Evolutionary conservation across 2,329 filamentous ascomycete genomes (phyloP).

Genomic region (Talaromyces pinophilus): DNA sequence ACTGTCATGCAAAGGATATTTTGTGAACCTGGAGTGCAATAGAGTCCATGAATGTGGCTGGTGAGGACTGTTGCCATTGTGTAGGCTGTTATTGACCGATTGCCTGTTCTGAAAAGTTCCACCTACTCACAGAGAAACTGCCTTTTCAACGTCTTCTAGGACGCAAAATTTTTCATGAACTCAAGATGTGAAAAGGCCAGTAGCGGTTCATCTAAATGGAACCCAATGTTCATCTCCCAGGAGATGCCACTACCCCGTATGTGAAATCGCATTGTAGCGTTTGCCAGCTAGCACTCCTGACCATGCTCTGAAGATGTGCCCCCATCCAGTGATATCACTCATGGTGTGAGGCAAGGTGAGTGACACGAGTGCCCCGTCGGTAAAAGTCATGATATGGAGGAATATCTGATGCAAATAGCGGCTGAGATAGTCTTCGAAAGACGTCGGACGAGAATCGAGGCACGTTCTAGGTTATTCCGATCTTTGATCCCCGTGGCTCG

Average conservation of each 20-base stretch:
- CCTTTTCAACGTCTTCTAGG: too few relatives aligned
- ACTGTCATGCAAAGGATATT: not conserved
- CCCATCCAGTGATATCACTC: constrained; percentile 1
- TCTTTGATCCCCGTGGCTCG: too few relatives aligned
- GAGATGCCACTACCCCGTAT: not conserved
- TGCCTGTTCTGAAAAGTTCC: too few relatives aligned
- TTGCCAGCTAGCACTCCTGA: not conserved
- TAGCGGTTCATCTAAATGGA: too few relatives aligned
- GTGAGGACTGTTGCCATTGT: too few relatives aligned
- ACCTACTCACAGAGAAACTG: too few relatives aligned
- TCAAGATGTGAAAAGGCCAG: too few relatives aligned
- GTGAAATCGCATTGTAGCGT: not conserved
- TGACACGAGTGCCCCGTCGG: constrained; percentile 5
- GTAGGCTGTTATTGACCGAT: too few relatives aligned
- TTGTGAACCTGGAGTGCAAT: too few relatives aligned
- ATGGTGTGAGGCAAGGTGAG: not conserved
- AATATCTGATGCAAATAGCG: not conserved
- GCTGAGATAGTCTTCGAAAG: not conserved
- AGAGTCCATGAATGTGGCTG: too few relatives aligned
- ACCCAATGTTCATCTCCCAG: too few relatives aligned
- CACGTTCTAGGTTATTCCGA: not conserved
- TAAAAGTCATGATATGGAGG: constrained; percentile 10
- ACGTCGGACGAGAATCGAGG: not conserved
- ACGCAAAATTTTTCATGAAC: too few relatives aligned
- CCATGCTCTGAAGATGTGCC: not conserved